Evolutionary conservation across 345 rosid genomes (phyloP).

Genomic region (Cardamine occulta): DNA sequence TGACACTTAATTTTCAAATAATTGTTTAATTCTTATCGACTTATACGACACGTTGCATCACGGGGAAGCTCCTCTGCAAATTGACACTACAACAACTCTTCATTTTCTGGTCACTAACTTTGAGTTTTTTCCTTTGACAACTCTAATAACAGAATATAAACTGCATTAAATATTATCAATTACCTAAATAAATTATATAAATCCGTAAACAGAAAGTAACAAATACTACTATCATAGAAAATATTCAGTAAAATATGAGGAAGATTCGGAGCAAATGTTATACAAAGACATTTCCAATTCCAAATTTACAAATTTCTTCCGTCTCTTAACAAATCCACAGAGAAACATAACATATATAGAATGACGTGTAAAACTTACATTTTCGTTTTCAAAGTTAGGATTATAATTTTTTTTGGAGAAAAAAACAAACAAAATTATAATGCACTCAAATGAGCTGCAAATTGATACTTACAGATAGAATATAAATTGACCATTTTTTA

Average conservation of each 20-base stretch:
- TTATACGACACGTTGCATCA: constrained; percentile 32
- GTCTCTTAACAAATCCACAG: not conserved
- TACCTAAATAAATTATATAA: not conserved
- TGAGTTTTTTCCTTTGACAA: not conserved
- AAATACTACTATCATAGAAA: not conserved
- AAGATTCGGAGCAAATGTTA: not conserved
- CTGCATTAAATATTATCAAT: not conserved
- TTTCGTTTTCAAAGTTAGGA: too few relatives aligned
- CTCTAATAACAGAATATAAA: not conserved
- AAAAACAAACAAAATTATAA: not conserved
- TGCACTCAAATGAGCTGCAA: not conserved
- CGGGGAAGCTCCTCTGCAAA: constrained; percentile 41
- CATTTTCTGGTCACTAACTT: constrained; percentile 25
- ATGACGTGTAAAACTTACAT: too few relatives aligned
- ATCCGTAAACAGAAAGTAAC: not conserved
- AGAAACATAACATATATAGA: not conserved
- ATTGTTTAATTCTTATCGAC: constrained; percentile 27
- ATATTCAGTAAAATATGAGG: too few relatives aligned
- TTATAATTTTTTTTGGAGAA: too few relatives aligned
- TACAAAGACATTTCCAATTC: too few relatives aligned
- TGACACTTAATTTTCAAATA: constrained; percentile 26
- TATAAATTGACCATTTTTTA: too few relatives aligned
- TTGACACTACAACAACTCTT: constrained; percentile 39
- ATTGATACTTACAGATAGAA: too few relatives aligned
- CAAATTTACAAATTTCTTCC: too few relatives aligned